These are phyloP conservation scores for Collybia sp. DNA, from an alignment of 768 basidiomycete species.

Conservation along the genomic window DNA sequence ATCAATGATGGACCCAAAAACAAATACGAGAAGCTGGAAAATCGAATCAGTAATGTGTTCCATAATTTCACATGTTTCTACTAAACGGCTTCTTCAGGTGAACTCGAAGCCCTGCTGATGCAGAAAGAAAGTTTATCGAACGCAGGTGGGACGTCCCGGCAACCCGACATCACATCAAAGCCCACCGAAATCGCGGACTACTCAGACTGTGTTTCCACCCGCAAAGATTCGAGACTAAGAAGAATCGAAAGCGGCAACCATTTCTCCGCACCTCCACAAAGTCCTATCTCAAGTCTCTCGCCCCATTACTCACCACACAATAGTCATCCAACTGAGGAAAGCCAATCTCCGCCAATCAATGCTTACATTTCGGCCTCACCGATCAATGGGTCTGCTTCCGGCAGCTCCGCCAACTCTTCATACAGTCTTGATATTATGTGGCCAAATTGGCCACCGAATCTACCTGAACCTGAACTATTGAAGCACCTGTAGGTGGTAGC, in stretches of 20 bases:
- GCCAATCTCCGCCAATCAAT: slow-evolving; percentile 17
- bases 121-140: slow-evolving; percentile 41
- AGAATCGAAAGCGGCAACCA: not conserved
- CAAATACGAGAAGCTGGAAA: slow-evolving; percentile 60
- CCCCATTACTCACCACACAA: too few species aligned
- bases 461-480: slow-evolving; percentile 60
- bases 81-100: slow-evolving; percentile 34
- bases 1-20: slow-evolving; percentile 50
- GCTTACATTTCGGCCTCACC: slow-evolving; percentile 9
- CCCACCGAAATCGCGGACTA: too few species aligned
- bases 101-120: slow-evolving; percentile 61
- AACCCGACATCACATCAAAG: slow-evolving; percentile 2
- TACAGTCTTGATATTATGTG: slow-evolving; percentile 37
- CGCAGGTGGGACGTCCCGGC: slow-evolving; percentile 8
- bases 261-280: slow-evolving; percentile 3
- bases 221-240: not conserved
- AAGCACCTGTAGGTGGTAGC: slow-evolving; percentile 54
- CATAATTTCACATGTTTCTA: not conserved
- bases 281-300: not conserved
- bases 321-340: too few species aligned
- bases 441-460: slow-evolving; percentile 56
- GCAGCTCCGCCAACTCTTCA: slow-evolving; percentile 10
- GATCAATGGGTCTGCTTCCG: slow-evolving; percentile 9
- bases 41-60: slow-evolving; percentile 53
- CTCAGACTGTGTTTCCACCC: not conserved